Evolutionary conservation across 345 rosid species (phyloP), one percentile per base, ranked within the genome.

Genomic region (Eucalyptus polyanthemos): DNA sequence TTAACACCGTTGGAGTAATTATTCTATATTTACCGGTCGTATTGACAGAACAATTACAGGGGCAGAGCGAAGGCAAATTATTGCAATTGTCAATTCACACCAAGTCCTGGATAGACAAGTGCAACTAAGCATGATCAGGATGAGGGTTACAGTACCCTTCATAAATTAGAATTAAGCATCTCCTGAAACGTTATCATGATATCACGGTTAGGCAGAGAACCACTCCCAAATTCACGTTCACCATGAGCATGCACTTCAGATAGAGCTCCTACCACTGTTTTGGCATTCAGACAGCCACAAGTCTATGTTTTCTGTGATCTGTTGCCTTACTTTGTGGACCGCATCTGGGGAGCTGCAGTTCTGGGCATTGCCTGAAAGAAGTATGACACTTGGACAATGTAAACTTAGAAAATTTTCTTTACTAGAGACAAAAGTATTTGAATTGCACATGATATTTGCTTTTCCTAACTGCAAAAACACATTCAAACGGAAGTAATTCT

Each of bases 231-330:
- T 11, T 72, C 47, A 72, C 14, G 83, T 40, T 27, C 65, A 76
- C 50, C 37, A 42, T 29, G 34, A 50, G 9, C 21, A 87, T 62
- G 80, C 45, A 54, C 50, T 50, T 93, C 90, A 93, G 88, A 92
- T 90, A 81, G 12, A 92, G 87, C 93, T 92, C 95, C 93, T 80
- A 90, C 92, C 93, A 9, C 69, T 6, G 25, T 72, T 80, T 27
- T 93, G 95, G 91, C 99, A 97, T 89, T 96, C 89, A 6, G 99
- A 97, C 87, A 97, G 93, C 99, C 99, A 97, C 91, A 96, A 92
- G 94, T 96, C 99, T 2, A 97, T 96, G 89, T 95, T 91, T 91
- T 97, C 97, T 87, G 93, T 60, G n/a, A 97, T 92, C 90, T 93
- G 92, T 88, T 97, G 97, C 94, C 99, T 93, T 65, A 95, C 97